These are phyloP conservation scores for Rhinocladiella similis DNA, from an alignment of 2,329 filamentous ascomycete species.

Conservation along the genomic window DNA sequence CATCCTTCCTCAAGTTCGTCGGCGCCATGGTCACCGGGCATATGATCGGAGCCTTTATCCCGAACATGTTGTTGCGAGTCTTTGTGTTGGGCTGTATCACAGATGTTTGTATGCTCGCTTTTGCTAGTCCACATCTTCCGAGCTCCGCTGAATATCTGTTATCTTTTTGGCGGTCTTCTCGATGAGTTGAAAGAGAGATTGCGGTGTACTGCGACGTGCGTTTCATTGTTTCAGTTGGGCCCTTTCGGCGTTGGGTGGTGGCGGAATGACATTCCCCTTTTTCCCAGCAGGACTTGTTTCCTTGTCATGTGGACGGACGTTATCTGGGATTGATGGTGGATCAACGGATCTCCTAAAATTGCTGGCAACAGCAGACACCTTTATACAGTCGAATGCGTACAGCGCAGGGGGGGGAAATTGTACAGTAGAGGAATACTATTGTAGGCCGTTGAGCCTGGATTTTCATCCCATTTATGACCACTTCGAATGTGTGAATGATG, in stretches of 20 bases:
- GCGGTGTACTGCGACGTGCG: not conserved
- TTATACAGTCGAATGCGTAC: too few relatives aligned
- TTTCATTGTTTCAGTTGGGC: not conserved
- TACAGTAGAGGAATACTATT: too few relatives aligned
- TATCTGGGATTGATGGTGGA: too few relatives aligned
- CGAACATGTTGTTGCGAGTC: slow-evolving; percentile 19
- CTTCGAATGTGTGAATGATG: too few relatives aligned
- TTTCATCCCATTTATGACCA: too few relatives aligned
- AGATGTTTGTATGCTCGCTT: slow-evolving; percentile 23
- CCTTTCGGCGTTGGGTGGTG: not conserved
- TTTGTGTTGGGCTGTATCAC: slow-evolving; percentile 25
- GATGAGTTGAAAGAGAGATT: not conserved
- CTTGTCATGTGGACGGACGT: too few relatives aligned
- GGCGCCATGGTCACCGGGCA: slow-evolving; percentile 22
- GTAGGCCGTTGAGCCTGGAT: too few relatives aligned
- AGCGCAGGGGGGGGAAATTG: too few relatives aligned
- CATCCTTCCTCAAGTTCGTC: slow-evolving; percentile 21
- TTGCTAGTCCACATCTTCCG: slow-evolving; percentile 24
- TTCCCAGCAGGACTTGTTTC: too few relatives aligned
- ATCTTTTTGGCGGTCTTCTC: slow-evolving; percentile 12
- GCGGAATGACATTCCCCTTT: too few relatives aligned
- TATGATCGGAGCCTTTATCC: slow-evolving; percentile 23
- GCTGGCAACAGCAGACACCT: too few relatives aligned
- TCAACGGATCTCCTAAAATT: too few relatives aligned
- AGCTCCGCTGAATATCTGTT: slow-evolving; percentile 21